Evolutionary conservation across 2,329 filamentous ascomycete genomes (phyloP).

Genomic region (Claviceps digitariae): DNA sequence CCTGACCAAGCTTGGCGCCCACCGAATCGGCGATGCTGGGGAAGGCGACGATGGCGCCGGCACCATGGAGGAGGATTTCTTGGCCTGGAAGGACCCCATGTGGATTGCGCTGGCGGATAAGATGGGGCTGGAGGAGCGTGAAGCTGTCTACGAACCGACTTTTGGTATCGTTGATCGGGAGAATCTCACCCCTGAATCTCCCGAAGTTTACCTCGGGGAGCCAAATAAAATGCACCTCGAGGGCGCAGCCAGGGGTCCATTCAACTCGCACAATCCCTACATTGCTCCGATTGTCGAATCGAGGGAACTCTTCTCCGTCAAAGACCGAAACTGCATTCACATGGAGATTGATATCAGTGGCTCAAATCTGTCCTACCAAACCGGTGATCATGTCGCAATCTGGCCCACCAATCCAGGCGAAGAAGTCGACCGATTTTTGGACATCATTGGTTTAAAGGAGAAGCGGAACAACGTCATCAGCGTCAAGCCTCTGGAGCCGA

Average conservation of each 20-base stretch:
- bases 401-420: conserved; percentile 93
- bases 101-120: conserved; percentile 73
- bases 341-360: conserved; percentile 86
- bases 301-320: conserved; percentile 76
- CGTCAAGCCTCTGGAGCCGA: conserved; percentile 85
- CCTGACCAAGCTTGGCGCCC: conserved; percentile 68
- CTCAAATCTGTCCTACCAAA: conserved; percentile 86
- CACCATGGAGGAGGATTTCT: conserved; percentile 98
- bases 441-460: conserved; percentile 57
- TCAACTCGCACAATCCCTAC: conserved; percentile 93
- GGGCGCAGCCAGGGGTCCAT: conserved; percentile 70
- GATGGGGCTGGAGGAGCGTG: conserved; percentile 86
- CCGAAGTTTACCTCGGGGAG: conserved; percentile 85
- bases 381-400: conserved; percentile 90
- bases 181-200: conserved; percentile 57
- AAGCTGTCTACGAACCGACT: conserved; percentile 88
- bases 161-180: conserved; percentile 71
- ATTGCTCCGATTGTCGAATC: conserved; percentile 89
- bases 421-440: conserved; percentile 82
- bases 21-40: conserved; percentile 73
- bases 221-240: conserved; percentile 94
- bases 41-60: conserved; percentile 96
- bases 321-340: conserved; percentile 89
- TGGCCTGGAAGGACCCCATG: conserved; percentile 99
- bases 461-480: conserved; percentile 75